Percentiles rank a stretch among this genome's conserved stretches.
These are phyloP conservation scores for Gnomoniopsis smithogilvyi DNA, from an alignment of 2,329 filamentous ascomycete species.

Conservation along the genomic window DNA sequence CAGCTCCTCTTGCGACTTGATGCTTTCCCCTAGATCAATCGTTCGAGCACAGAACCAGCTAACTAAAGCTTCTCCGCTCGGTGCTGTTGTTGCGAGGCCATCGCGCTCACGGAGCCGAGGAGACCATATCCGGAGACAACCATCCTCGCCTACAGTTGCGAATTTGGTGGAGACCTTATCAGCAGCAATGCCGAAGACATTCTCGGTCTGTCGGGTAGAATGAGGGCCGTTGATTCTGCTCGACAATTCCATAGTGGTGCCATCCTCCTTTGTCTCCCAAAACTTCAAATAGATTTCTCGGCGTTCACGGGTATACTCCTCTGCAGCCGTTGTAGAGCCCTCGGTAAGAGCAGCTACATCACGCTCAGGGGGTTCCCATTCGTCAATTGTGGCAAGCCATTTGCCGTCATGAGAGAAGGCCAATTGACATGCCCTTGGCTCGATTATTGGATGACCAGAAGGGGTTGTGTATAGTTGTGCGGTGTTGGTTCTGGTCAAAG, in stretches of 20 bases:
- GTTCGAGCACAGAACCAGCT: constrained; percentile 71
- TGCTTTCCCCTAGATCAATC: constrained; percentile 46
- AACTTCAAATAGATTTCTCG: constrained; percentile 86
- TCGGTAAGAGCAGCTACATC: constrained; percentile 61
- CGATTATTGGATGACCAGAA: constrained; percentile 66
- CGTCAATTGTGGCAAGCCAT: constrained; percentile 90
- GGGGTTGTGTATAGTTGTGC: constrained; percentile 76
- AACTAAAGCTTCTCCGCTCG: constrained; percentile 55
- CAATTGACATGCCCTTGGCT: constrained; percentile 75
- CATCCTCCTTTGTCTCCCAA: constrained; percentile 66
- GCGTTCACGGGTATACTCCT: constrained; percentile 47
- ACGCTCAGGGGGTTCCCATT: constrained; percentile 73
- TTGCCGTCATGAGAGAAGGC: constrained; percentile 75
- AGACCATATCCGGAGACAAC: constrained; percentile 76
- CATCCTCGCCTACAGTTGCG: constrained; percentile 81
- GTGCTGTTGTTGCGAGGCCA: constrained; percentile 61
- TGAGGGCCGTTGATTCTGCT: constrained; percentile 85
- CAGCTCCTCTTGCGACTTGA: constrained; percentile 31
- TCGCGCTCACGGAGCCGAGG: constrained; percentile 66
- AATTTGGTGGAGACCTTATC: constrained; percentile 70
- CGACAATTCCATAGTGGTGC: constrained; percentile 67
- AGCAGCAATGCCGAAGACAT: constrained; percentile 69
- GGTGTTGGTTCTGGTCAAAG: constrained; percentile 81
- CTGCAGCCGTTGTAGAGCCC: constrained; percentile 32
- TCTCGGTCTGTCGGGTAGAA: constrained; percentile 49